Evolutionary conservation across 164 flowering plant species (phyloP), one percentile per base, ranked within the genome.

Genomic region (Brasenia schreberi): DNA sequence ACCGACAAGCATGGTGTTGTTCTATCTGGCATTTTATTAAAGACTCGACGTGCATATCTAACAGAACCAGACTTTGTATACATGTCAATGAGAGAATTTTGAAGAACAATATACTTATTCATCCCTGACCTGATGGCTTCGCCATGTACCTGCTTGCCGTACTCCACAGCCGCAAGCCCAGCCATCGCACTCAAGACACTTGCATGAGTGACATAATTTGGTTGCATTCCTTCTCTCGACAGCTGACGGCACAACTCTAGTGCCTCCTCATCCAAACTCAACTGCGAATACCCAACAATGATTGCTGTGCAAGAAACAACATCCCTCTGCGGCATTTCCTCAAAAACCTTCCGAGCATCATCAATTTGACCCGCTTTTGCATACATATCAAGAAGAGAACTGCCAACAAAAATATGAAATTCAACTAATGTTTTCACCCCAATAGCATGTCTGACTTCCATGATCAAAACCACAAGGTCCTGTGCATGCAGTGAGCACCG

Each of bases 301-400:
- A 77, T 69, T 3, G 79, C 79, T 12, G 79, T 77, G 68, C 79
- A 77, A 27, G 79, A 77, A 68, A 77, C 79, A 63, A 73, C 72
- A 66, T 77, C 79, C 52, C 74, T 66, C 63, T 61, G 59, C 5
- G 72, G 72, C 53, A 77, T 59, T 11, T 62, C 56, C 52, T 70
- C 72, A 62, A 77, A 77, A 53, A 73, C 43, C 61, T 18, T 56
- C 58, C 70, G 66, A 49, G 79, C 76, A 62, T 73, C 79, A 53
- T 73, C 66, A 43, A 77, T 77, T 43, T 68, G 69, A 60, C 72
- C 74, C 16, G 72, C 65, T 67, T 77, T 77, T 18, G 79, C 76
- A 43, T 77, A 77, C 79, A 77, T 73, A 62, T 77, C 79, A 5
- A 77, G 74, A 71, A 77, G 77, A 1, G 79, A 71, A 18, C 79